Evolutionary conservation across 148 eudicot species (phyloP), one percentile per base, ranked within the genome.

Genomic region (Arbutus unedo): DNA sequence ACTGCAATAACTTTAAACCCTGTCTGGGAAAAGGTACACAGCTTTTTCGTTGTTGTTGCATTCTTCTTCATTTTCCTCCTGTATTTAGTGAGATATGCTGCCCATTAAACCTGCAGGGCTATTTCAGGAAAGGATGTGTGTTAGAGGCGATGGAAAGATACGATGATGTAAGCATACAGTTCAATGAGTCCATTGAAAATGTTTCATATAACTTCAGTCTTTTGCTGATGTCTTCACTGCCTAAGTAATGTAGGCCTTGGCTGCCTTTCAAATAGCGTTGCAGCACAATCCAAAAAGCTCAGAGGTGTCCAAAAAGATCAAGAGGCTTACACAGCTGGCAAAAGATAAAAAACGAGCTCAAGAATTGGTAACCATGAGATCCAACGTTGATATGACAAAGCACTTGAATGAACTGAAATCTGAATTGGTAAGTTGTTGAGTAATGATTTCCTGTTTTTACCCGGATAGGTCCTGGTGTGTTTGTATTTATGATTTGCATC

Each of bases 51-150:
- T 43, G 2, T 25, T 23, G 25, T 64, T 23, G 70, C 18, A 48
- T 50, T 62, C 41, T 53, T 8, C 47, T 14, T 68, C 44, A 18
- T 31, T 72, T 59, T 25, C n/a, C 18, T 3, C 10, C 21, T 31
- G n/a, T 25, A 72, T 79, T 64, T 1, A 45, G 13, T 74, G 50
- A 49, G 50, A 77, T 56, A 78, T 85, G 53, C 25, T 18, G 74
- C 77, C 84, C 76, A 82, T 68, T 83, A 23, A 59, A 54, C 56
- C 55, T 82, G 73, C 89, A 96, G 99, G 99, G 99, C 21, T 93
- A 94, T 88, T 96, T 96, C 85, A 90, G 99, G 84, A 96, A 96
- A 90, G 99, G 98, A 79, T 96, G 97, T 86, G 90, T 94, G 55
- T 84, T 94, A 84, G 99, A 96, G 89, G 97, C 97, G 41, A 89